Base-by-base conservation (phyloP, 163 green algal species). In the Scenedesmus sp. region DNA sequence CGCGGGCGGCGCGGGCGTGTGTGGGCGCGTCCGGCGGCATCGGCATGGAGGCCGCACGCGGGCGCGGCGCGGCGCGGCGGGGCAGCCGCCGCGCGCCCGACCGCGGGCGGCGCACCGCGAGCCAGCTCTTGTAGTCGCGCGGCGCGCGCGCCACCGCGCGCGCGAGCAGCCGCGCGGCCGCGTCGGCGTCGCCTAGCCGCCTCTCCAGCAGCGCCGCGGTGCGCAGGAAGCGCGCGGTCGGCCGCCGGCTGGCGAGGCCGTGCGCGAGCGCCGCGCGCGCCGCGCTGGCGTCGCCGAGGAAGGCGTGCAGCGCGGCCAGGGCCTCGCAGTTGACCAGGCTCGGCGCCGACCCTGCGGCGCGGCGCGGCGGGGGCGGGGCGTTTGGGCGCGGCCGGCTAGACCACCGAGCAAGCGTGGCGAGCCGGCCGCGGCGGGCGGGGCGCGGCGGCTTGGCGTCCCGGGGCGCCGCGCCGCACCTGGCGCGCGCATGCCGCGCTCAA, bases 191-290 rank as follows among this genome's bases (percentile, higher is more conserved):
- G 7, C 85, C 88, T 15, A 70, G 34, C 65, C 85, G 83, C 89
- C 94, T 93, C 79, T 96, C 92, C 50, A 95, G 86, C 15, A 87
- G 76, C 11, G 89, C 91, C 64, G 84, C 92, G 50, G 88, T 81
- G 9, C 92, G 75, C 64, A 92, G 77, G 73, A 91, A 92, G 42
- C 92, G 89, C 13, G 74, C 69, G 36, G 71, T 87, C 20, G 66
- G 60, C 0, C 28, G 29, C 2, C 42, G 24, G 28, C 36, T 51
- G 3, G 9, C 18, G 11, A 76, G 72, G 47, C 63, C 87, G 34
- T 72, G 63, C 44, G 72, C 29, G 34, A 88, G 83, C 20, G 83
- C 31, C 1, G 63, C 69, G 0, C 87, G 78, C 20, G 88, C 89
- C 4, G 73, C 80, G 6, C 51, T 57, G 17, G 69, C 60, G 42